phyloP scores from a whole-genome alignment of 495 filamentous ascomycete species.

The Xeromyces bisporus region DNA sequence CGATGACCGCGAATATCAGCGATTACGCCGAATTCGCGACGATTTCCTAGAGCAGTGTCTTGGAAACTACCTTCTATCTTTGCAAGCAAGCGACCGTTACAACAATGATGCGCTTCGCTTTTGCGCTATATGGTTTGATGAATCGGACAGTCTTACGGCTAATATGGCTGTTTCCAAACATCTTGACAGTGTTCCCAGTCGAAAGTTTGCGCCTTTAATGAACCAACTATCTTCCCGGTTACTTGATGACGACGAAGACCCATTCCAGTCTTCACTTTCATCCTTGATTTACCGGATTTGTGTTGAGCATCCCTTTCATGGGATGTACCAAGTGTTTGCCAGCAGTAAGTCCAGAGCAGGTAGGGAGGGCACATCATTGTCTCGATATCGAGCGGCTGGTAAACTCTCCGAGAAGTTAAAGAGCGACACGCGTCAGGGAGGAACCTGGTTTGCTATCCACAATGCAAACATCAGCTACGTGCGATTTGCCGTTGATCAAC shows the following conservation, averaged over 20 bases:
- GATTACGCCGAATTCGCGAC: conserved; percentile 53
- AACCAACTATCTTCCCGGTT: conserved; percentile 90
- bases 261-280: conserved; percentile 61
- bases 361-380: conserved; percentile 55
- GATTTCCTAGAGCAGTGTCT: conserved; percentile 72
- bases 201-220: conserved; percentile 86
- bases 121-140: conserved; percentile 83
- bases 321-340: conserved; percentile 88
- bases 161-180: conserved; percentile 60
- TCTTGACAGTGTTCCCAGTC: conserved; percentile 57
- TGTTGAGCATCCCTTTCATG: conserved; percentile 83
- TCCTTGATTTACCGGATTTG: conserved; percentile 65
- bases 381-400: conserved; percentile 53
- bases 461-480: conserved; percentile 60
- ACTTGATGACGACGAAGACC: conserved; percentile 45
- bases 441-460: conserved; percentile 49
- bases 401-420: conserved; percentile 44
- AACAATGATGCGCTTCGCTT: conserved; percentile 89
- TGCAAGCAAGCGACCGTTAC: conserved; percentile 69
- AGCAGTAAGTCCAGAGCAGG: conserved; percentile 46
- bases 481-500: conserved; percentile 47
- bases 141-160: conserved; percentile 49
- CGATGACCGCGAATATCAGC: conserved; percentile 71
- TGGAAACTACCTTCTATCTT: conserved; percentile 82
- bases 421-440: conserved; percentile 23